Conservation (phyloP, 768 basidiomycete genomes). For the Boletus edulis region DNA sequence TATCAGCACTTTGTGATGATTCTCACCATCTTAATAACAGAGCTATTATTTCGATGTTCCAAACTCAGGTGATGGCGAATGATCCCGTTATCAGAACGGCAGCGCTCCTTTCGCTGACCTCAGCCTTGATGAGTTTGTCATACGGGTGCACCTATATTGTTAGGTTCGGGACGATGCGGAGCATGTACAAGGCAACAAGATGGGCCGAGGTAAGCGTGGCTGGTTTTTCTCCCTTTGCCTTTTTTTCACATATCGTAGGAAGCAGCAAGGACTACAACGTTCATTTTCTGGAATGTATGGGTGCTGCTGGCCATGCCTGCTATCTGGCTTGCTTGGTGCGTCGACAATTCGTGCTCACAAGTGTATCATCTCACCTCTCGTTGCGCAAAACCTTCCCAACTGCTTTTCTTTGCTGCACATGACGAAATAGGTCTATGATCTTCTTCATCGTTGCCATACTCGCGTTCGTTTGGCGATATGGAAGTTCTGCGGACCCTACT, state of each 20-base stretch:
- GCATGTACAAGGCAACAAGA: conserved; percentile 64
- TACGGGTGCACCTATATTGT: conserved; percentile 77
- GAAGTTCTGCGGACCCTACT: conserved; percentile 41
- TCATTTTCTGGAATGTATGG: conserved; percentile 66
- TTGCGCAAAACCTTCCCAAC: background rate
- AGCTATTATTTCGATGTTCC: conserved; percentile 69
- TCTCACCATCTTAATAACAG: conserved; percentile 30
- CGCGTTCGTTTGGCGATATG: conserved; percentile 65
- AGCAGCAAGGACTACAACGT: conserved; percentile 47
- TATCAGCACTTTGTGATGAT: background rate
- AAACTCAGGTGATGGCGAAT: conserved; percentile 45
- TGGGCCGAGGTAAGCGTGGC: conserved; percentile 62
- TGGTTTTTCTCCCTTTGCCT: background rate
- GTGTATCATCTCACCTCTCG: background rate
- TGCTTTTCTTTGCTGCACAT: background rate
- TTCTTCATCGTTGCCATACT: conserved; percentile 62
- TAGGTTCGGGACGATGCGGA: conserved; percentile 69
- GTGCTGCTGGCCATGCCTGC: conserved; percentile 64
- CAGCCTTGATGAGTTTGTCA: conserved; percentile 65
- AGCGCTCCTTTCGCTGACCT: conserved; percentile 63
- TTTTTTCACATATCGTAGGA: conserved; percentile 40
- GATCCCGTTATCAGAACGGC: conserved; percentile 64
- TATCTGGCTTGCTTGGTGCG: conserved; percentile 68
- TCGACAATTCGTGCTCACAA: conserved; percentile 4
- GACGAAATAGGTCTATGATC: conserved; percentile 55